Conservation (phyloP, 805 yeast species). For the Wickerhamiella bombiphila region DNA sequence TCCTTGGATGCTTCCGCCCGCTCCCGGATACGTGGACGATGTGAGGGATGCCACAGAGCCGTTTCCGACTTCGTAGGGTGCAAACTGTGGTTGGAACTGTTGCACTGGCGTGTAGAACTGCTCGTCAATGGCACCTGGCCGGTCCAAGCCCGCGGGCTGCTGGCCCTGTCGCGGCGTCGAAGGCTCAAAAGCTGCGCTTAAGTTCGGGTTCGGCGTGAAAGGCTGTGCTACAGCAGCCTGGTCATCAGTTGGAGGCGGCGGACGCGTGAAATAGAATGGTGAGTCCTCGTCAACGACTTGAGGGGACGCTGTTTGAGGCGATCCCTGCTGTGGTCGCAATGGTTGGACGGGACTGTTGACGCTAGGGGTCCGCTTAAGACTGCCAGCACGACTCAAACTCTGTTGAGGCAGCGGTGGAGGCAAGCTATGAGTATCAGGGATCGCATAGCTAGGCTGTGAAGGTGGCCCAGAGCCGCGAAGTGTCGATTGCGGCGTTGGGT, state of each 20-base stretch:
- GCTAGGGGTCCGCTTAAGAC: conserved; percentile 7
- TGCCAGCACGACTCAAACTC: conserved; percentile 6
- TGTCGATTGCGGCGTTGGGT: no score
- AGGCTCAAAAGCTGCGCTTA: neutral
- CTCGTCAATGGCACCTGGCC: no score
- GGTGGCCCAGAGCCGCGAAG: no score
- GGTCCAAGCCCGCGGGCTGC: neutral
- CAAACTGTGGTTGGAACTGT: conserved; percentile 11
- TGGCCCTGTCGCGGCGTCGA: neutral
- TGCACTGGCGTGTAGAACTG: conserved; percentile 18
- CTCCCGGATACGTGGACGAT: conserved; percentile 10
- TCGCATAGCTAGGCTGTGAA: no score
- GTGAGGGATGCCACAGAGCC: conserved; percentile 16
- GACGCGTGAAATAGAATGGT: conserved; percentile 1
- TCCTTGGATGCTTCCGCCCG: conserved; percentile 1
- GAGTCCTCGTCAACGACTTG: neutral
- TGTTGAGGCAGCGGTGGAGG: neutral
- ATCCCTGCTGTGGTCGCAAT: neutral
- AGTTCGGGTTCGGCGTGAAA: neutral
- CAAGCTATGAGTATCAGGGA: no score
- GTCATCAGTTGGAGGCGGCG: no score
- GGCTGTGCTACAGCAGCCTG: no score
- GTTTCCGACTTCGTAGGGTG: conserved; percentile 13
- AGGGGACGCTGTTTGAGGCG: neutral
- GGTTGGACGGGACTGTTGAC: conserved; percentile 1